Base-by-base conservation (phyloP, 2,329 filamentous ascomycete genomes). In the Cladosporium oxysporum region DNA sequence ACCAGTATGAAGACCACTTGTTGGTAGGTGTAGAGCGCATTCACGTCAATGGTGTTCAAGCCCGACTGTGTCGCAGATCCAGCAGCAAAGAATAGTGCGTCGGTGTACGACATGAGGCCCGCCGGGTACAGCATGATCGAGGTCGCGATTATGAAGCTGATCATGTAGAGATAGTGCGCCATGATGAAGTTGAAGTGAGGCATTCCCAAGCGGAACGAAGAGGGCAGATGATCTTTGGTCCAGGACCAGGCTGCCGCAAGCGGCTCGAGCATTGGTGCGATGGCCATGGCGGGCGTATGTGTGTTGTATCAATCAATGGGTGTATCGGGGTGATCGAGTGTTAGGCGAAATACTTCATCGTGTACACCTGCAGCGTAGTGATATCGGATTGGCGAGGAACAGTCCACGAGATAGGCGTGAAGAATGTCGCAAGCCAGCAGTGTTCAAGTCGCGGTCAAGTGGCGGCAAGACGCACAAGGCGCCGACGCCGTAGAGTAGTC, bases 11-110 rank as follows among this genome's bases (percentile, higher is more conserved):
- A 80, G 60, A 91, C 83, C 50, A 91, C 75, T 72, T 85, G 83
- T 70, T 84, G 83, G 71, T 83, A 84, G 11, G 79, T 70, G 41
- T 75, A 68, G 0, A 85, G 66, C n/a, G 71, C 71, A 66, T 85
- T 85, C 64, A 84, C 64, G 69, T 85, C 82, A 67, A 85, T 73
- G 7, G 94, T 92, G 77, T 99, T 99, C 68, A 99, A 82, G 0
- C 95, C 95, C 69, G 93, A 96, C 79, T 99, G 95, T 0, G 94
- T 98, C 69, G 92, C 90, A 66, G 91, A 84, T 60, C 95, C 94
- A 63, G 87, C 88, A n/a, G 90, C 87, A 72, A 97, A 92, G 83
- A 96, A 92, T 18, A 99, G 85, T 2, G 93, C 89, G 82, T 99
- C 93, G 71, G 95, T 91, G 74, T 96, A 99, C 1, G 78, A 69